These are phyloP conservation scores for Pseudonectria buxi DNA, from an alignment of 2,329 filamentous ascomycete species.

Conservation along the genomic window DNA sequence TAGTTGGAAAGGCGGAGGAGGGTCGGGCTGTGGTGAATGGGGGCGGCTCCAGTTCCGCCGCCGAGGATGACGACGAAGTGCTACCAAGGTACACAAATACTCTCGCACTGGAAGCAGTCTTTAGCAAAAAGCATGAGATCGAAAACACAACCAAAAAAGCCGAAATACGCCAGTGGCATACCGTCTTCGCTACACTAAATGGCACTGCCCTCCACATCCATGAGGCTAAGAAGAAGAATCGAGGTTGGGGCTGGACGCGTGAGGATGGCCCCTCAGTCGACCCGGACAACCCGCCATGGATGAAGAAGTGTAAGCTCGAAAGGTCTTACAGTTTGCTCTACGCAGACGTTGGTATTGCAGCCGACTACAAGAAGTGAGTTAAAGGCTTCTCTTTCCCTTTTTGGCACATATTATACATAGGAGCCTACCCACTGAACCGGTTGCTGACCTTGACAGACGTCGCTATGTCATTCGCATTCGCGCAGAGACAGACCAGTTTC, in stretches of 20 bases:
- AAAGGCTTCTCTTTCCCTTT: background rate
- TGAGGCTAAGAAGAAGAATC: slow-evolving; percentile 49
- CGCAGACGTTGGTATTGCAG: slow-evolving; percentile 67
- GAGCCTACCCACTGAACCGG: background rate
- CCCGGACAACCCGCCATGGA: slow-evolving; percentile 44
- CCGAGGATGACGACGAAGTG: slow-evolving; percentile 33
- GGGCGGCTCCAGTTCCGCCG: slow-evolving; percentile 5
- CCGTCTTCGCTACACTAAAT: slow-evolving; percentile 56
- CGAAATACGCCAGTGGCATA: slow-evolving; percentile 56
- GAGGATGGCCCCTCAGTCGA: slow-evolving; percentile 44
- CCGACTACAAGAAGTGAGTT: slow-evolving; percentile 62
- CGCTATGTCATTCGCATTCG: slow-evolving; percentile 65
- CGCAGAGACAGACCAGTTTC: slow-evolving; percentile 66
- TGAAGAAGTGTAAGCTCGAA: slow-evolving; percentile 50
- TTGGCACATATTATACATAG: background rate
- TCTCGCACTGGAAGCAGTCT: slow-evolving; percentile 49
- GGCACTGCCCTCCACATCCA: slow-evolving; percentile 64
- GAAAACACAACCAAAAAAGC: slow-evolving; percentile 57
- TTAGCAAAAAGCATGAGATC: slow-evolving; percentile 60
- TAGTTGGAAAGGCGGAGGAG: slow-evolving; percentile 12
- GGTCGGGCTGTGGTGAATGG: slow-evolving; percentile 16
- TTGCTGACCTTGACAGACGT: slow-evolving; percentile 32
- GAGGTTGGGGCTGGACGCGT: slow-evolving; percentile 41
- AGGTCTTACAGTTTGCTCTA: slow-evolving; percentile 67
- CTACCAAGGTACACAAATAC: slow-evolving; percentile 52